These are phyloP conservation scores for Ustilago esculenta DNA, from an alignment of 1,284 basidiomycete genomes.

Conservation along the genomic window DNA sequence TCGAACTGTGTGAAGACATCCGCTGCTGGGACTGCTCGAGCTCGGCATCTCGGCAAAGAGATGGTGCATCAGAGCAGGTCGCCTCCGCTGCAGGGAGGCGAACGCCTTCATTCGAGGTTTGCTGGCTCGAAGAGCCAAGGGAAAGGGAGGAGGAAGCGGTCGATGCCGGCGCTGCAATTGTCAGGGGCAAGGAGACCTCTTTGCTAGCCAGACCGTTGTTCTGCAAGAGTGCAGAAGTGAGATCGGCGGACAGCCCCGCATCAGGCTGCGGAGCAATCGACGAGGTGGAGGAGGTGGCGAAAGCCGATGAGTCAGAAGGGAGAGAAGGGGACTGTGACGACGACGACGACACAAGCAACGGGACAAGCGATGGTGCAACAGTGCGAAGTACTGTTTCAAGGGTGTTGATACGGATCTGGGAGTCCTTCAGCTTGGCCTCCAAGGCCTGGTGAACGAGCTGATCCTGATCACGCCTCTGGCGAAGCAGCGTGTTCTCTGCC, in stretches of 20 bases:
- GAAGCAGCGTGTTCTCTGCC: slow-evolving; percentile 39
- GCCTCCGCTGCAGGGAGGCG: slow-evolving; percentile 66
- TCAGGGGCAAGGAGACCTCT: slow-evolving; percentile 28
- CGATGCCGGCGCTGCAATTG: slow-evolving; percentile 58
- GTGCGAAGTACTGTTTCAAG: slow-evolving; percentile 52
- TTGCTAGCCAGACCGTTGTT: slow-evolving; percentile 25
- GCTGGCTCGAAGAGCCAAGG: slow-evolving; percentile 22
- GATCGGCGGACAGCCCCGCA: slow-evolving; percentile 26
- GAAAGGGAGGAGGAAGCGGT: slow-evolving; percentile 40
- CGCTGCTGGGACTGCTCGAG: slow-evolving; percentile 61
- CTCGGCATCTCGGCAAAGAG: slow-evolving; percentile 33
- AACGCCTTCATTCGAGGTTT: slow-evolving; percentile 52
- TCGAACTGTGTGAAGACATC: slow-evolving; percentile 49
- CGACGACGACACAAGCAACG: slow-evolving; percentile 27
- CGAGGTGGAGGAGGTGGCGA: slow-evolving; percentile 25
- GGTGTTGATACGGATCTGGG: slow-evolving; percentile 40
- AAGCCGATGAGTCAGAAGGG: slow-evolving; percentile 14
- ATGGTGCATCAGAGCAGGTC: slow-evolving; percentile 52
- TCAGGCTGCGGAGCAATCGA: slow-evolving; percentile 25
- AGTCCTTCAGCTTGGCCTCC: slow-evolving; percentile 43
- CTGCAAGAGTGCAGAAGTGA: slow-evolving; percentile 32
- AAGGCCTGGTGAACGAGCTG: slow-evolving; percentile 25
- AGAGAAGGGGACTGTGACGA: slow-evolving; percentile 13
- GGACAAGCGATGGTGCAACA: slow-evolving; percentile 31
- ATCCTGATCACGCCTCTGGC: slow-evolving; percentile 30